These are phyloP conservation scores for Colletotrichum zoysiae DNA, from an alignment of 2,329 filamentous ascomycete species.

Conservation along the genomic window DNA sequence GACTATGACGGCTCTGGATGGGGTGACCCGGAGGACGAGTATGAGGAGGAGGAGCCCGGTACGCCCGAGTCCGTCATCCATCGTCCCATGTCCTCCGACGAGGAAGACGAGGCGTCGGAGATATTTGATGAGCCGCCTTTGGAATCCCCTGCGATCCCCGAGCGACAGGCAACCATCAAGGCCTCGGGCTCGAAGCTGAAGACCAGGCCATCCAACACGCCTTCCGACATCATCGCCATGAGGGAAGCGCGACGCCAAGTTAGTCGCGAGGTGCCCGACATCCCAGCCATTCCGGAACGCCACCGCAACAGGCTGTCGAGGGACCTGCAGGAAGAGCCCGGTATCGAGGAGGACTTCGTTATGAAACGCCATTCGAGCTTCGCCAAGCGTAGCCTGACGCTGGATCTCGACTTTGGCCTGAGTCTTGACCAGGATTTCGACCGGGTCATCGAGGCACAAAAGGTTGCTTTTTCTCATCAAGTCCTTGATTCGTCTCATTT, in stretches of 20 bases:
- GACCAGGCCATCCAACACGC: conserved; percentile 88
- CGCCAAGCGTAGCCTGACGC: conserved; percentile 84
- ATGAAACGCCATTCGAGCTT: conserved; percentile 78
- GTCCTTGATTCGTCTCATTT: conserved; percentile 40
- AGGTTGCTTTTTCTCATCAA: conserved; percentile 75
- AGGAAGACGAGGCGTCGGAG: conserved; percentile 54
- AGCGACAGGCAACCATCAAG: conserved; percentile 88
- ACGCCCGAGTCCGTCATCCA: conserved; percentile 94
- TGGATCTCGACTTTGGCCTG: conserved; percentile 85
- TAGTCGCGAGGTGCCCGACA: conserved; percentile 75
- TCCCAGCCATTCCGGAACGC: conserved; percentile 72
- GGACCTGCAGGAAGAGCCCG: conserved; percentile 57
- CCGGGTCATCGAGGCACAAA: conserved; percentile 94
- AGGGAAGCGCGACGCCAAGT: conserved; percentile 87
- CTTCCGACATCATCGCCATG: conserved; percentile 86
- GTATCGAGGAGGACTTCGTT: conserved; percentile 58
- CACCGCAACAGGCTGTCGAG: conserved; percentile 68
- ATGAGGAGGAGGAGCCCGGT: conserved; percentile 70
- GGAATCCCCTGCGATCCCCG: conserved; percentile 78
- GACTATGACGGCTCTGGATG: conserved; percentile 75
- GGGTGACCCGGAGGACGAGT: conserved; percentile 68
- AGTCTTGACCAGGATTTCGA: conserved; percentile 95
- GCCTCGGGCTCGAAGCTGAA: conserved; percentile 88
- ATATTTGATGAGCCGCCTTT: conserved; percentile 56
- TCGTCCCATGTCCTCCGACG: conserved; percentile 67